These are phyloP conservation scores for Sporothrix dimorphospora DNA, from an alignment of 2,329 filamentous ascomycete species.

Conservation along the genomic window DNA sequence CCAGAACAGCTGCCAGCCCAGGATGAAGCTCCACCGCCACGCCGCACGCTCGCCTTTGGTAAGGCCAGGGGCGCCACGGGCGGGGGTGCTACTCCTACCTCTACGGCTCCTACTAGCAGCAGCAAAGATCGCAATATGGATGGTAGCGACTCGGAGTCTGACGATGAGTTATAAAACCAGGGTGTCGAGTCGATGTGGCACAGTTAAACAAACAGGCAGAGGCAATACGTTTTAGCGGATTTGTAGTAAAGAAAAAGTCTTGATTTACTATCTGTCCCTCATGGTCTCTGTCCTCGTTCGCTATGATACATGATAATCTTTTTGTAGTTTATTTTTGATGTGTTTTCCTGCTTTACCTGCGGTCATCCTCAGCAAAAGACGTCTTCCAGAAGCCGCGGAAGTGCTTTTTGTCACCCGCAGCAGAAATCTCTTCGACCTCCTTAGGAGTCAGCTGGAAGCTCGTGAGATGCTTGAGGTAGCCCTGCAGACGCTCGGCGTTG, in stretches of 20 bases:
- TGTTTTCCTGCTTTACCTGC: constrained; percentile 32
- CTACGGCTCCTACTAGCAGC: constrained; percentile 24
- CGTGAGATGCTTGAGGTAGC: constrained; percentile 55
- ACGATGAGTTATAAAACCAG: constrained; percentile 55
- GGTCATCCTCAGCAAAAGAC: constrained; percentile 57
- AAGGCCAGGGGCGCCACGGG: constrained; percentile 9
- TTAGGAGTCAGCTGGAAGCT: constrained; percentile 62
- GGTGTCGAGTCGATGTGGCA: not conserved
- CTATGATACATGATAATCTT: not conserved
- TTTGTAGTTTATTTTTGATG: not conserved
- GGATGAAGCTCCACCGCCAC: constrained; percentile 38
- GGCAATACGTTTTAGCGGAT: not conserved
- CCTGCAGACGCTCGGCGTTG: constrained; percentile 60
- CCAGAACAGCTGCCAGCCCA: not conserved
- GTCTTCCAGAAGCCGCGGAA: constrained; percentile 62
- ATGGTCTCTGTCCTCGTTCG: not conserved
- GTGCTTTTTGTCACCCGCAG: constrained; percentile 63
- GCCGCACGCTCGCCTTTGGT: constrained; percentile 34
- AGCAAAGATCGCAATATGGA: constrained; percentile 29
- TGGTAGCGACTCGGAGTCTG: constrained; percentile 56
- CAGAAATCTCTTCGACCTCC: constrained; percentile 60
- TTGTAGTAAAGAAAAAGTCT: not conserved
- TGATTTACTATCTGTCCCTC: not conserved
- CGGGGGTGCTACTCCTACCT: constrained; percentile 15
- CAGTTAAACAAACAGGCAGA: not conserved